Percentiles rank a stretch among this genome's conserved stretches.
These are phyloP conservation scores for Penicillium corylophilum DNA, from an alignment of 2,329 filamentous ascomycete genomes.

Conservation along the genomic window DNA sequence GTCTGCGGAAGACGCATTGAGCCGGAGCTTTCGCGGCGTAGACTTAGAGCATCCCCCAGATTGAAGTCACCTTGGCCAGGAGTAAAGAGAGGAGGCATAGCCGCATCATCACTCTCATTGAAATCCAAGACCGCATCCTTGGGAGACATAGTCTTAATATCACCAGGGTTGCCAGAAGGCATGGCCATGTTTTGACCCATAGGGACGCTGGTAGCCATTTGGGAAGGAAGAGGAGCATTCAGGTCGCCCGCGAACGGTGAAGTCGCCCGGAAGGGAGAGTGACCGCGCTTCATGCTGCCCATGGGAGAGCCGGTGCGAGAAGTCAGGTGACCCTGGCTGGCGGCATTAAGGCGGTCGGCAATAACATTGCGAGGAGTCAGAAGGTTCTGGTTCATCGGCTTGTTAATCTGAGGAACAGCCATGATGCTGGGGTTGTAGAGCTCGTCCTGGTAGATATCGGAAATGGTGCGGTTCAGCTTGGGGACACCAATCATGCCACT, in stretches of 20 bases:
- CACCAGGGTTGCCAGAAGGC: conserved; percentile 27
- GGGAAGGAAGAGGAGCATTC: conserved; percentile 38
- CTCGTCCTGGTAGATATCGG: conserved; percentile 80
- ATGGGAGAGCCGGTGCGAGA: conserved; percentile 60
- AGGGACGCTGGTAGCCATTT: conserved; percentile 42
- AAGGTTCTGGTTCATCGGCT: conserved; percentile 31
- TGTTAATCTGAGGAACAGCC: conserved; percentile 38
- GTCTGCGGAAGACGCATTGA: conserved; percentile 36
- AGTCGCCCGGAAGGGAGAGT: conserved; percentile 77
- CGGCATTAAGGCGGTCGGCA: conserved; percentile 72
- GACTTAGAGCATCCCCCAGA: conserved; percentile 39
- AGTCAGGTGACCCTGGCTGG: conserved; percentile 69
- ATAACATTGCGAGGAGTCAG: conserved; percentile 63
- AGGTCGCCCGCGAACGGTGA: conserved; percentile 60
- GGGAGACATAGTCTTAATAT: conserved; percentile 87
- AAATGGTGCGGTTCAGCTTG: conserved; percentile 82
- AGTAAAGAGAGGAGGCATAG: conserved; percentile 70
- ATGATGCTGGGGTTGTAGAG: conserved; percentile 63
- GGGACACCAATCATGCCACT: conserved; percentile 54
- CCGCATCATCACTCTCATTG: conserved; percentile 66
- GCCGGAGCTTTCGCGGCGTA: conserved; percentile 38
- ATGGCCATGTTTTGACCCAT: conserved; percentile 33
- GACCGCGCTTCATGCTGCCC: conserved; percentile 57
- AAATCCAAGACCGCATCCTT: conserved; percentile 90
- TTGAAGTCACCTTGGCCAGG: conserved; percentile 57